Base-by-base conservation (phyloP, 108 stramenopile genomes). In the Ochromonas danica region DNA sequence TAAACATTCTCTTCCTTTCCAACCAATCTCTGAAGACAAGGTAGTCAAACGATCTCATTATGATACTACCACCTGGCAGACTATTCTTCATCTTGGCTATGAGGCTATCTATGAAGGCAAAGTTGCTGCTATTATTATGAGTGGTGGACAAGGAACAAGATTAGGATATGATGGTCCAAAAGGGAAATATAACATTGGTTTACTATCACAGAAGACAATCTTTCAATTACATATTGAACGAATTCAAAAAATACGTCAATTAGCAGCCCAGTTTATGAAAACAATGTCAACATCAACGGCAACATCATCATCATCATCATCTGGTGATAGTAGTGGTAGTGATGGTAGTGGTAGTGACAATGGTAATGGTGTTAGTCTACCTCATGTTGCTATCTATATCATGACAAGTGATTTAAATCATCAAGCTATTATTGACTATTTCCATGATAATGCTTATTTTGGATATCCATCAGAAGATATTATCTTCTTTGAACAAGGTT, bases 331-430 rank as follows among this genome's bases (percentile, higher is more conserved):
- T 30, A 30, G 35, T 30, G 65, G 45, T 39, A 43, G 22, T 43
- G 31, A 36, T 22, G 28, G 28, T n/a, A n/a, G n/a, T n/a, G n/a
- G n/a, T n/a, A n/a, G n/a, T n/a, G 60, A 14, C 25, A 17, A 28
- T 35, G 51, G 1, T 1, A 0, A 17, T 28, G 25, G 25, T 78
- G 79, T 80, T 57, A n/a, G n/a, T n/a, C 42, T 79, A 40, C 22
- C 79, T 1, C 22, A 35, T 1, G 1, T 95, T 40, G 95, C 96
- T 1, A 90, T 94, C 74, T 96, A 93, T 83, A 88, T 99, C 82
- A 99, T 99, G 98, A 99, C 98, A 22, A 94, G 93, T 80, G 95
- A 96, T 0, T 70, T 94, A 42, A 99, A 97, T 80, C 93, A 97
- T 86, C 86, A 87, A 30, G 89, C 87, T 28, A 98, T 95, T 10